Evolutionary conservation across 805 yeast genomes (phyloP).

Genomic region (Monosporozyma servazzii): DNA sequence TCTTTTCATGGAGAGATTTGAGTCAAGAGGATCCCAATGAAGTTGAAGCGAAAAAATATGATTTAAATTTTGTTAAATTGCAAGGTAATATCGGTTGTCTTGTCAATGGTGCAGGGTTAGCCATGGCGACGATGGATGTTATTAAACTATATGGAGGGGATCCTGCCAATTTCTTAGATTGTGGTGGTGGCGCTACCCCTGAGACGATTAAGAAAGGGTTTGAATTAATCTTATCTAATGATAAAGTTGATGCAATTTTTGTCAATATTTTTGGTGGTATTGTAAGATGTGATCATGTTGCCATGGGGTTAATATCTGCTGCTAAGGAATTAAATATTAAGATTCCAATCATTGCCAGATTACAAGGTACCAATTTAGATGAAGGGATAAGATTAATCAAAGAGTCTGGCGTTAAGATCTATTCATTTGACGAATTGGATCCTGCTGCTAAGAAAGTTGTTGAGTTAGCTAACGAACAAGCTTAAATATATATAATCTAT

Average conservation of each 20-base stretch:
- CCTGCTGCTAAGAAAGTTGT: conserved; percentile 96
- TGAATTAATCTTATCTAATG: conserved; percentile 82
- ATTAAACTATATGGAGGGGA: conserved; percentile 96
- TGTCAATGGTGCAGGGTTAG: conserved; percentile 99
- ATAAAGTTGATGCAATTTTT: conserved; percentile 85
- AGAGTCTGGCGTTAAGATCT: conserved; percentile 87
- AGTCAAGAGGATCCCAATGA: conserved; percentile 98
- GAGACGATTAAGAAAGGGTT: conserved; percentile 96
- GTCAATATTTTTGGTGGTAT: conserved; percentile 99
- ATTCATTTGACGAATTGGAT: conserved; percentile 85
- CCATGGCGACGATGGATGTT: conserved; percentile 99
- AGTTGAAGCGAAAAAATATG: conserved; percentile 81
- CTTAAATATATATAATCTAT: not conserved
- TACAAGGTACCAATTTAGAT: conserved; percentile 94
- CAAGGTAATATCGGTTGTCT: conserved; percentile 98
- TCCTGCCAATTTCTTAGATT: conserved; percentile 98
- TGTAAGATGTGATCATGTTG: conserved; percentile 98
- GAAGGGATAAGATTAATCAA: conserved; percentile 79
- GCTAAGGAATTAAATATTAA: conserved; percentile 83
- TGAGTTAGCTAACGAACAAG: conserved; percentile 39
- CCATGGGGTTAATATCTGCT: conserved; percentile 93
- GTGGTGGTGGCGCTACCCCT: conserved; percentile 99
- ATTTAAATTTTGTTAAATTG: conserved; percentile 91
- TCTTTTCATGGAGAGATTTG: conserved; percentile 83
- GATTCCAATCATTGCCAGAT: conserved; percentile 94